Evolutionary conservation across 2,329 filamentous ascomycete genomes (phyloP).

Genomic region (Phoma herbarum): DNA sequence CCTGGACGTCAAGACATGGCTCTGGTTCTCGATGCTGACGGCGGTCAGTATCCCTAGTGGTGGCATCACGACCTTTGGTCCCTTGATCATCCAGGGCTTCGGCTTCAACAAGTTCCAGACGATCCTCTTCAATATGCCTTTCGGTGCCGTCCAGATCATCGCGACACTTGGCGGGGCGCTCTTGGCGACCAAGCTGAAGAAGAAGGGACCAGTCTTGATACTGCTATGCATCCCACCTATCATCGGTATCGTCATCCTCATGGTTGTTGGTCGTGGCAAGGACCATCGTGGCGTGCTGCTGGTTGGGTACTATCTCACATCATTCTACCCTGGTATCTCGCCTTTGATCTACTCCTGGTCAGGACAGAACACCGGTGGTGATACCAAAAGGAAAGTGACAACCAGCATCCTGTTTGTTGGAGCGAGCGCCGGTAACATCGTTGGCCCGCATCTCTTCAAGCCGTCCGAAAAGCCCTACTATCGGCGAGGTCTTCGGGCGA

Average conservation of each 20-base stretch:
- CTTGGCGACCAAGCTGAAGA: constrained; percentile 63
- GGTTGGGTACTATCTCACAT: constrained; percentile 67
- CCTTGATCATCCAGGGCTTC: constrained; percentile 66
- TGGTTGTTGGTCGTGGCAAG: constrained; percentile 58
- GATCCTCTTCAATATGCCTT: constrained; percentile 69
- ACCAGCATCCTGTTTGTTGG: constrained; percentile 72
- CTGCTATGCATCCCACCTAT: constrained; percentile 34
- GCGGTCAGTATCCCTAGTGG: constrained; percentile 61
- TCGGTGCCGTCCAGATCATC: constrained; percentile 67
- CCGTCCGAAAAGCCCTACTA: constrained; percentile 68
- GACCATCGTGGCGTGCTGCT: constrained; percentile 61
- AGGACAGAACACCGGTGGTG: constrained; percentile 70
- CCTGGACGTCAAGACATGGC: constrained; percentile 67
- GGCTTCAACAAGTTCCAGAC: constrained; percentile 65
- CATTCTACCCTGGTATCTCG: constrained; percentile 67
- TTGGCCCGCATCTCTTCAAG: constrained; percentile 71
- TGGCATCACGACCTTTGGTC: constrained; percentile 67
- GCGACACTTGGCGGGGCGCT: constrained; percentile 67
- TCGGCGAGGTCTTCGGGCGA: constrained; percentile 65
- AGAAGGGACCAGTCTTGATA: constrained; percentile 61
- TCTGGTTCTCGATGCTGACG: constrained; percentile 60
- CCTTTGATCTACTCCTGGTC: constrained; percentile 70
- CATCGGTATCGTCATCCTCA: constrained; percentile 63
- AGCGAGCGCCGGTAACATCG: constrained; percentile 71
- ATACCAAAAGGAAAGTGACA: constrained; percentile 74